Percentiles rank a stretch among this genome's conserved stretches.
Conservation (phyloP, 805 yeast species). For the Metschnikowia proteae region DNA sequence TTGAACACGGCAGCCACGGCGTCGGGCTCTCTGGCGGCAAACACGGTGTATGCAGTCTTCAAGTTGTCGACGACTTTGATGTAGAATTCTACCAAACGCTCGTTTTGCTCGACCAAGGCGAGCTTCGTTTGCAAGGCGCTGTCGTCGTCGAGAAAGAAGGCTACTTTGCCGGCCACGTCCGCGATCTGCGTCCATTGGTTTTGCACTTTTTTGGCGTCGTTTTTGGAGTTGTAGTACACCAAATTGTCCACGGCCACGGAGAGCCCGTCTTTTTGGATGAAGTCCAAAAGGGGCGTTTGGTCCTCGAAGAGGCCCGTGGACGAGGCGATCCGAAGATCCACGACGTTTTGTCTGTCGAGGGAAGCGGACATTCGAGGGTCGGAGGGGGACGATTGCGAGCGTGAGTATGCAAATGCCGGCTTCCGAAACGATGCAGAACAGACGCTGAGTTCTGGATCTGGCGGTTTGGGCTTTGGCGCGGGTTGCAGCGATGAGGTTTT, state of each 20-base stretch:
- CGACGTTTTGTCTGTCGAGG: constrained; percentile 3
- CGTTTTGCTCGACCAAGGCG: constrained; percentile 19
- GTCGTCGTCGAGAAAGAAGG: constrained; percentile 18
- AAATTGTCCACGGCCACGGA: constrained; percentile 37
- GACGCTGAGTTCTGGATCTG: neutral
- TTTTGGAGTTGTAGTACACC: constrained; percentile 40
- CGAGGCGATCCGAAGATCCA: constrained; percentile 10
- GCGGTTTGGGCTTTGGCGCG: neutral
- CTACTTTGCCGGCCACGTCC: constrained; percentile 33
- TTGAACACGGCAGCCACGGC: constrained; percentile 60
- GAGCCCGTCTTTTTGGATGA: constrained; percentile 28
- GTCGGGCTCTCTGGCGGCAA: constrained; percentile 55
- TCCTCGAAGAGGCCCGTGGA: constrained; percentile 14
- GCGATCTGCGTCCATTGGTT: constrained; percentile 24
- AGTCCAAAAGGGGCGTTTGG: constrained; percentile 19
- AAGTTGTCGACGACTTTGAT: constrained; percentile 49
- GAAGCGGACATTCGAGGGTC: neutral
- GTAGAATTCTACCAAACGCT: constrained; percentile 35
- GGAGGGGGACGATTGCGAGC: too few species aligned
- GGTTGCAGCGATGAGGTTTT: neutral
- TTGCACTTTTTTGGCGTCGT: constrained; percentile 51
- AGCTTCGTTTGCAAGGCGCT: constrained; percentile 12
- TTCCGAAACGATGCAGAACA: neutral
- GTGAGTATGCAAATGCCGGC: neutral
- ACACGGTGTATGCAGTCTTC: constrained; percentile 64